phyloP scores from a whole-genome alignment of 202 grass and related monocot species.

The Panicum virgatum region DNA sequence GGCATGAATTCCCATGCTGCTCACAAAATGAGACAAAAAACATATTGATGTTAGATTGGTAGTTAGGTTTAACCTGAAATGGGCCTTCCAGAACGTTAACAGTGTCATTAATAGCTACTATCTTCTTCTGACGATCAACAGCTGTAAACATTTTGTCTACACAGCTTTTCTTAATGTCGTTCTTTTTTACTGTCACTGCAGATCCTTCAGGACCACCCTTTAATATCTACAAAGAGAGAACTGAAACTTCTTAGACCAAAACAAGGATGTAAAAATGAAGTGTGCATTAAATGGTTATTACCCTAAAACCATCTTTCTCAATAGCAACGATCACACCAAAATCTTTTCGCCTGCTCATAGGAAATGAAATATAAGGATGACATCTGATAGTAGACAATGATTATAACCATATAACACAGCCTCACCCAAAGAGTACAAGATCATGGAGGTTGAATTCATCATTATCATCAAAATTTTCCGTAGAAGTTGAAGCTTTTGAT shows the following conservation, averaged over 20 bases:
- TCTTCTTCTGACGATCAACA: conserved; percentile 72
- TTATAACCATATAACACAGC: conserved; percentile 19
- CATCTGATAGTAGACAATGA: conserved; percentile 8
- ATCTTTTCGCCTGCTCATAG: conserved; percentile 68
- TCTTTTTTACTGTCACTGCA: conserved; percentile 58
- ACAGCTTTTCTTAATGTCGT: conserved; percentile 75
- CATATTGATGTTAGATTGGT: background rate
- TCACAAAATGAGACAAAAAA: conserved; percentile 32
- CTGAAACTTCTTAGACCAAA: conserved; percentile 24
- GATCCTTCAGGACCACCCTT: conserved; percentile 77
- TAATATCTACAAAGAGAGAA: conserved; percentile 57
- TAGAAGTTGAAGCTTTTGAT: conserved; percentile 54
- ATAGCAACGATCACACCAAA: conserved; percentile 83
- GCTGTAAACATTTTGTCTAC: conserved; percentile 97
- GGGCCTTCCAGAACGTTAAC: conserved; percentile 78
- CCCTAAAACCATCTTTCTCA: conserved; percentile 87
- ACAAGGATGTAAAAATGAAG: conserved; percentile 26
- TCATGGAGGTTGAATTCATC: conserved; percentile 77
- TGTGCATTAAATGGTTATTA: conserved; percentile 40
- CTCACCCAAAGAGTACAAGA: conserved; percentile 92
- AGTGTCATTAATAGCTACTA: conserved; percentile 77
- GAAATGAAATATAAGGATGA: conserved; percentile 37
- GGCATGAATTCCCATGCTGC: background rate
- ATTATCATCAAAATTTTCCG: conserved; percentile 48
- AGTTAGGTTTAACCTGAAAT: conserved; percentile 56